Evolutionary conservation across 495 filamentous ascomycete species (phyloP).

Genomic region (Filosporella fistucella): DNA sequence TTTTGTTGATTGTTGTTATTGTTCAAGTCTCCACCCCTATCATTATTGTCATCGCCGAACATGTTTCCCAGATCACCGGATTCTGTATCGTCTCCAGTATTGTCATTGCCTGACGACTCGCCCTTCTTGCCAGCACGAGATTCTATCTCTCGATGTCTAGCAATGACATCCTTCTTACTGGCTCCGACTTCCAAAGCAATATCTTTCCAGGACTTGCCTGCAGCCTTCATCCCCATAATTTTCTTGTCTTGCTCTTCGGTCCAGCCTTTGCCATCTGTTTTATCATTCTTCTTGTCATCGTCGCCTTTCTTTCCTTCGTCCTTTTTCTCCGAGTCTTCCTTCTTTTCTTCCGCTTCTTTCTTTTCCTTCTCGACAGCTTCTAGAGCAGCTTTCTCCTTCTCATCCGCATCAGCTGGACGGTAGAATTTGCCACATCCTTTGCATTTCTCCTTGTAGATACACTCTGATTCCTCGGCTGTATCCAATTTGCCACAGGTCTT

Average conservation of each 20-base stretch:
- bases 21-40: too few species aligned
- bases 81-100: not conserved
- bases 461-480: too few species aligned
- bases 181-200: conserved; percentile 8
- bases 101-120: not conserved
- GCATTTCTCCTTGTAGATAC: too few species aligned
- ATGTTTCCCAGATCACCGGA: not conserved
- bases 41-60: not conserved
- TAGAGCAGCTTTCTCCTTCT: conserved; percentile 1
- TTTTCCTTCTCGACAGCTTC: not conserved
- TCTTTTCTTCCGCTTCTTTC: not conserved
- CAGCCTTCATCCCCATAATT: conserved; percentile 24
- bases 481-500: too few species aligned
- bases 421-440: too few species aligned
- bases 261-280: too few species aligned
- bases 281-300: not conserved
- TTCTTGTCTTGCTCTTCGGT: conserved; percentile 19
- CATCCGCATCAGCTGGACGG: too few species aligned
- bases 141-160: conserved; percentile 4
- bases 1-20: not conserved
- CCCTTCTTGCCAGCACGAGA: not conserved
- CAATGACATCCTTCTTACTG: conserved; percentile 12
- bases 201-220: conserved; percentile 20
- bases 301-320: conserved; percentile 3
- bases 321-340: not conserved